A percentile compares a stretch with the other conserved stretches of the same genome.
Evolutionary conservation across 2,329 filamentous ascomycete genomes (phyloP).

Genomic region (Fusarium sp.): DNA sequence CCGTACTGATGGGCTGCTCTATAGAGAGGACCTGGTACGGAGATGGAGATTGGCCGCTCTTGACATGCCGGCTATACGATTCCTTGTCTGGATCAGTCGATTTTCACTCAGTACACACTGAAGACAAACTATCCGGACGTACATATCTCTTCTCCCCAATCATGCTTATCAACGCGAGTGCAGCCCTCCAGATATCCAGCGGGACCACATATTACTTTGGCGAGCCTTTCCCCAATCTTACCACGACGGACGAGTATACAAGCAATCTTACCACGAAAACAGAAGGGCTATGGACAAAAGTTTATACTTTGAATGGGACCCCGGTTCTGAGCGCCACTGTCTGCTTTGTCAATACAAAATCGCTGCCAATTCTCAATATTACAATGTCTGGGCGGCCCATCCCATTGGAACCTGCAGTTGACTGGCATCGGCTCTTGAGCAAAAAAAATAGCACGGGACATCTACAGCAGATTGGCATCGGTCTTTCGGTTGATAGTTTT

Average conservation of each 20-base stretch:
- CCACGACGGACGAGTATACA: neutral
- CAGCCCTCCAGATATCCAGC: neutral
- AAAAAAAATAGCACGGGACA: neutral
- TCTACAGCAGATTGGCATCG: neutral
- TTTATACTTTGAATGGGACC: neutral
- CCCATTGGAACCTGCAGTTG: neutral
- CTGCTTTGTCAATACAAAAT: neutral
- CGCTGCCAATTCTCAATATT: neutral
- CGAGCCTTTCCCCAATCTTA: neutral
- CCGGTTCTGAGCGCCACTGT: neutral
- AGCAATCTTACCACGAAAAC: neutral
- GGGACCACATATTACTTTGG: rapidly evolving
- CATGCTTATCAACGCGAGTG: neutral
- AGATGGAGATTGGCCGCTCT: neutral
- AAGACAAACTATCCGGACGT: neutral
- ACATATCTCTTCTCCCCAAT: neutral
- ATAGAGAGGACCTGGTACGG: neutral
- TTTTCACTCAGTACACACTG: neutral
- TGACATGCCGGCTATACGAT: neutral
- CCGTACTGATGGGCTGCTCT: neutral
- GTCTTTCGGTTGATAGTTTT: neutral
- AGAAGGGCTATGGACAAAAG: neutral
- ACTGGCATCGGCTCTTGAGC: neutral
- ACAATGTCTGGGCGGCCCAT: neutral
- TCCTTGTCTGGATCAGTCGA: neutral